Percentiles rank a stretch among this genome's conserved stretches.
These are phyloP conservation scores for Zangia roseola DNA, from an alignment of 768 basidiomycete genomes.

Conservation along the genomic window DNA sequence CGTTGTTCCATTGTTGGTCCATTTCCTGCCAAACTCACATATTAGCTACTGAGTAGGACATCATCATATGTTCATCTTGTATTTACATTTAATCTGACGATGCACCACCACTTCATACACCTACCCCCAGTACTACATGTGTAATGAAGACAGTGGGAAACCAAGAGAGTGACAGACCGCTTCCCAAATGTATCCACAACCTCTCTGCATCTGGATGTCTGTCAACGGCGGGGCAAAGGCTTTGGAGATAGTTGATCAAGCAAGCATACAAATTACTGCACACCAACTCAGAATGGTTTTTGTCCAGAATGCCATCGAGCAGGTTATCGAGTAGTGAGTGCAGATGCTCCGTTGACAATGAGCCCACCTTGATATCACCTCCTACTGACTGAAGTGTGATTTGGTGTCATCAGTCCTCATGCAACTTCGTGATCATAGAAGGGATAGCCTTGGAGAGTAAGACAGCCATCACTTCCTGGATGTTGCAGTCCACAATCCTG, in stretches of 20 bases:
- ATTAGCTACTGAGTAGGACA: no score
- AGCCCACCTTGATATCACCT: conserved; percentile 60
- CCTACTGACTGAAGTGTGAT: conserved; percentile 62
- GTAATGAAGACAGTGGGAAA: no score
- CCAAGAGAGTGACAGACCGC: no score
- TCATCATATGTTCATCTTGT: no score
- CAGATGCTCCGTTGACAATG: conserved; percentile 78
- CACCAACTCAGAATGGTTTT: conserved; percentile 77
- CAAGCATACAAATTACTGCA: conserved; percentile 95
- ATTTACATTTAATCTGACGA: no score
- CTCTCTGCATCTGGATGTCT: conserved; percentile 18
- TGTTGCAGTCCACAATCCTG: conserved; percentile 60
- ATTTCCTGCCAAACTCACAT: no score
- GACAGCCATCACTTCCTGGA: conserved; percentile 73
- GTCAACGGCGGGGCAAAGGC: conserved; percentile 41
- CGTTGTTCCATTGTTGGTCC: no score
- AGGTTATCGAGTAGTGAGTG: conserved; percentile 70
- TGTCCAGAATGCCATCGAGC: conserved; percentile 72
- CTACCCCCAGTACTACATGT: no score
- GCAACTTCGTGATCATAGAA: conserved; percentile 82
- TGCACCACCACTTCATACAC: no score
- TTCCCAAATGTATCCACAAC: conserved; percentile 21
- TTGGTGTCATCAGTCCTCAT: conserved; percentile 77
- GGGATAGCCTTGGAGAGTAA: conserved; percentile 80
- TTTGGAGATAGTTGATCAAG: conserved; percentile 87